phyloP scores from a whole-genome alignment of 2,329 filamentous ascomycete species.

The Botrytis paeoniae region DNA sequence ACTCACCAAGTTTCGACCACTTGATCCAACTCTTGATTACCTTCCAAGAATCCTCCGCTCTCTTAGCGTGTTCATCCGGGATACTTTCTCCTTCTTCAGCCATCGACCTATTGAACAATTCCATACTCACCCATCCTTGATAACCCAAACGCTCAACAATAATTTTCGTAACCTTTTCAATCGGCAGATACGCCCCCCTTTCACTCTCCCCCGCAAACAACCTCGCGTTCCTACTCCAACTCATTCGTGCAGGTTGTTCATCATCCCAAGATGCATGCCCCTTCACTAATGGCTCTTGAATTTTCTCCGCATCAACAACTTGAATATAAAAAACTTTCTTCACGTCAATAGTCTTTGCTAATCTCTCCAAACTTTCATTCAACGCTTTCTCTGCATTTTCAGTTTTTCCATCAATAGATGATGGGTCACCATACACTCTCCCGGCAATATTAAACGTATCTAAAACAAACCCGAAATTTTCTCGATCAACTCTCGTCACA shows the following conservation, averaged over 20 bases:
- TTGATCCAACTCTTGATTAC: conserved; percentile 22
- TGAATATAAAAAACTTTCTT: conserved; percentile 72
- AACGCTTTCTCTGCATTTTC: conserved; percentile 55
- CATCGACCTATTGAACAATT: conserved; percentile 56
- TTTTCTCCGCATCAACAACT: conserved; percentile 68
- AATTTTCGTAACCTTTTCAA: conserved; percentile 48
- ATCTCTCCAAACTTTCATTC: conserved; percentile 33
- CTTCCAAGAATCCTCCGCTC: conserved; percentile 50
- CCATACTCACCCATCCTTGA: conserved; percentile 56
- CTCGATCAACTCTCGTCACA: conserved; percentile 58
- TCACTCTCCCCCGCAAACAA: conserved; percentile 61
- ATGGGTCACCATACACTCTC: conserved; percentile 66
- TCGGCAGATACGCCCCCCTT: conserved; percentile 55
- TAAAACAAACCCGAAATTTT: conserved; percentile 67
- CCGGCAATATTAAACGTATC: conserved; percentile 77
- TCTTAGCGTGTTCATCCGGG: conserved; percentile 49
- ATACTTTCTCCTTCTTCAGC: conserved; percentile 44
- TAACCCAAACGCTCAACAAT: conserved; percentile 52
- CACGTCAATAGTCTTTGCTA: conserved; percentile 47
- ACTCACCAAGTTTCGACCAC: conserved; percentile 10
- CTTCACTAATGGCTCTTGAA: conserved; percentile 53
- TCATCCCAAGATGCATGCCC: conserved; percentile 56
- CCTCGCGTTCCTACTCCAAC: conserved; percentile 72
- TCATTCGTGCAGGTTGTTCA: conserved; percentile 64
- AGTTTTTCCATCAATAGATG: conserved; percentile 48